Conservation (phyloP, 2,329 filamentous ascomycete genomes). For the Calycina herbarum region DNA sequence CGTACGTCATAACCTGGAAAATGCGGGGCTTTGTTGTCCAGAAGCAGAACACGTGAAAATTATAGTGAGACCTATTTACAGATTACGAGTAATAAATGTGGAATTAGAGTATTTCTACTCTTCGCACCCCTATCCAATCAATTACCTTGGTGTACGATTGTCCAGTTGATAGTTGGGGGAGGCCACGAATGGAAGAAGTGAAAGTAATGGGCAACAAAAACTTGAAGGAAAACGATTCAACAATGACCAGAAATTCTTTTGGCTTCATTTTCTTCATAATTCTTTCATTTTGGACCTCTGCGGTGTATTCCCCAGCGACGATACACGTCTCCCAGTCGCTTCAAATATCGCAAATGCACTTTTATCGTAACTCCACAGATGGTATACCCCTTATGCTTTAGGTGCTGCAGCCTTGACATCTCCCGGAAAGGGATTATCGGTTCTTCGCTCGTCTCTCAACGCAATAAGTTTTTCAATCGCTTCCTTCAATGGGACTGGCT, state of each 20-base stretch:
- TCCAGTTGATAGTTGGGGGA: too few species aligned
- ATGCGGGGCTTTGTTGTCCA: background rate
- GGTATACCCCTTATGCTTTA: constrained; percentile 3
- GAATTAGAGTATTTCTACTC: background rate
- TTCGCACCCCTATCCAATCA: background rate
- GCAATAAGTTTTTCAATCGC: constrained; percentile 55
- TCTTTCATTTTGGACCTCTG: background rate
- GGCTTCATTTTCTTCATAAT: background rate
- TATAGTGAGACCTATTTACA: background rate
- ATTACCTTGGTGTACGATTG: background rate
- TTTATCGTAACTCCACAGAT: background rate
- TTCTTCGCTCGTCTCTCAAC: constrained; percentile 49
- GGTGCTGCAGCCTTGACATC: constrained; percentile 26
- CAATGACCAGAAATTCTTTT: background rate
- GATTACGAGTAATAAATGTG: background rate
- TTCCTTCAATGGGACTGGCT: constrained; percentile 56
- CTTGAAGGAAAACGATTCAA: background rate
- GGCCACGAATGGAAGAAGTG: too few species aligned
- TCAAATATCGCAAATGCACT: background rate
- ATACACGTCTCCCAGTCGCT: background rate
- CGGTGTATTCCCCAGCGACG: background rate
- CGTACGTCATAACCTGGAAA: background rate
- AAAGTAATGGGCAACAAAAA: too few species aligned
- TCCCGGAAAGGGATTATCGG: constrained; percentile 41
- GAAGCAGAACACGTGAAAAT: background rate